Conservation (phyloP, 495 filamentous ascomycete species). For the Viridothelium virens region DNA sequence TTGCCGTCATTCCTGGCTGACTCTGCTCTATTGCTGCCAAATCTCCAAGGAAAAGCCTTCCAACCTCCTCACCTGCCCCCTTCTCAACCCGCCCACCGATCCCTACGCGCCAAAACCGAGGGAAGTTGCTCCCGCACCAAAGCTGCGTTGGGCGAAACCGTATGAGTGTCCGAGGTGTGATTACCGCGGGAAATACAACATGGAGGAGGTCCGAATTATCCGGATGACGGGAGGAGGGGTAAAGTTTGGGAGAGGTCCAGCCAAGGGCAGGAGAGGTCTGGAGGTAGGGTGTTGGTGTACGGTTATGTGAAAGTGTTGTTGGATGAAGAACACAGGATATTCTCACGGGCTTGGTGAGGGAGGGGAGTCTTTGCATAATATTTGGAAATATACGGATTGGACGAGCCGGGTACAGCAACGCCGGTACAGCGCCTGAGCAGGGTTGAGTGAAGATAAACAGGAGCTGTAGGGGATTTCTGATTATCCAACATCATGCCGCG, state of each 20-base stretch:
- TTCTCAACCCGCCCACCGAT: constrained; percentile 25
- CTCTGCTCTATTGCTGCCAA: not conserved
- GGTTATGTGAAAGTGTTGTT: not conserved
- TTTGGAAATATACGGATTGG: too few relatives aligned
- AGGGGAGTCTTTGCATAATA: too few relatives aligned
- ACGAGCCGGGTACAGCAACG: too few relatives aligned
- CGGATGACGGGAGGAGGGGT: constrained; percentile 24
- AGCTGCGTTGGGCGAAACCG: constrained; percentile 15
- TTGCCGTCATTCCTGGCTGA: constrained; percentile 38
- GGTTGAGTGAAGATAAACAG: too few relatives aligned
- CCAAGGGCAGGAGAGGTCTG: constrained; percentile 1
- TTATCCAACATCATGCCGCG: too few relatives aligned
- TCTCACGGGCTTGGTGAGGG: too few relatives aligned
- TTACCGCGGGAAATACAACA: constrained; percentile 27
- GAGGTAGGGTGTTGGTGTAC: constrained; percentile 14
- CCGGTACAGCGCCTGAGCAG: too few relatives aligned
- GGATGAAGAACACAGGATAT: not conserved
- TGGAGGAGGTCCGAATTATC: constrained; percentile 25
- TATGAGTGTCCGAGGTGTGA: constrained; percentile 32
- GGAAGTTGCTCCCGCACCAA: constrained; percentile 13
- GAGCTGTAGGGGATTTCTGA: too few relatives aligned
- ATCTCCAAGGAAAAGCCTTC: constrained; percentile 17
- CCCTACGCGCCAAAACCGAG: constrained; percentile 8
- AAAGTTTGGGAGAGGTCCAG: constrained; percentile 4
- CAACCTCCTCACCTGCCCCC: constrained; percentile 38